Evolutionary conservation across 2,329 filamentous ascomycete genomes (phyloP).

Genomic region (Orbilia oligospora): DNA sequence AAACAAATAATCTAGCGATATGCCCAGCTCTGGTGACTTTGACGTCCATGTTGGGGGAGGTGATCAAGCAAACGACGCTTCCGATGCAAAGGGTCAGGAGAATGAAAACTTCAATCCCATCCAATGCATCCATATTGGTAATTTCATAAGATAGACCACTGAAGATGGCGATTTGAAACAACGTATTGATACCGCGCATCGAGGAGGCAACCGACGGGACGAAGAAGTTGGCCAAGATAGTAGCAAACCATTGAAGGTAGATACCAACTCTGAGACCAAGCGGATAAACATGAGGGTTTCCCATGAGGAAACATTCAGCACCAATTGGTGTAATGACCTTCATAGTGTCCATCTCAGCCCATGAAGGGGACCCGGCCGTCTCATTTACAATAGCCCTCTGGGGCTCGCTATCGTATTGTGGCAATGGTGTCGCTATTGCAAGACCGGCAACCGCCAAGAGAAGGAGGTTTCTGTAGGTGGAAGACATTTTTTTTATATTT

Average conservation of each 20-base stretch:
- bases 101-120: slow-evolving; percentile 58
- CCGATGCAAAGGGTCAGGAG: slow-evolving; percentile 58
- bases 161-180: slow-evolving; percentile 56
- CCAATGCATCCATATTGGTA: slow-evolving; percentile 50
- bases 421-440: slow-evolving; percentile 40
- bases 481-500: slow-evolving; percentile 44
- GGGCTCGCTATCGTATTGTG: slow-evolving; percentile 53
- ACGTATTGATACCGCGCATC: slow-evolving; percentile 56
- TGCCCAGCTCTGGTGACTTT: slow-evolving; percentile 56
- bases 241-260: slow-evolving; percentile 60
- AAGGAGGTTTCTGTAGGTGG: slow-evolving; percentile 48
- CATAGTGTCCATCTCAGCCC: slow-evolving; percentile 51
- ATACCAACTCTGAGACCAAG: slow-evolving; percentile 54
- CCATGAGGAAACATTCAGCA: slow-evolving; percentile 56
- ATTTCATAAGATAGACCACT: slow-evolving; percentile 52
- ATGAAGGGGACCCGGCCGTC: slow-evolving; percentile 46
- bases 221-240: slow-evolving; percentile 60
- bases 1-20: slow-evolving; percentile 52
- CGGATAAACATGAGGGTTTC: slow-evolving; percentile 50
- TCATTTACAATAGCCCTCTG: slow-evolving; percentile 39
- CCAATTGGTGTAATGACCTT: slow-evolving; percentile 51
- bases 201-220: slow-evolving; percentile 53
- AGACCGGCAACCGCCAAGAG: slow-evolving; percentile 43
- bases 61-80: slow-evolving; percentile 58
- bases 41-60: slow-evolving; percentile 56